Base-by-base conservation (phyloP, 768 basidiomycete genomes). In the Polyporus arcularius region DNA sequence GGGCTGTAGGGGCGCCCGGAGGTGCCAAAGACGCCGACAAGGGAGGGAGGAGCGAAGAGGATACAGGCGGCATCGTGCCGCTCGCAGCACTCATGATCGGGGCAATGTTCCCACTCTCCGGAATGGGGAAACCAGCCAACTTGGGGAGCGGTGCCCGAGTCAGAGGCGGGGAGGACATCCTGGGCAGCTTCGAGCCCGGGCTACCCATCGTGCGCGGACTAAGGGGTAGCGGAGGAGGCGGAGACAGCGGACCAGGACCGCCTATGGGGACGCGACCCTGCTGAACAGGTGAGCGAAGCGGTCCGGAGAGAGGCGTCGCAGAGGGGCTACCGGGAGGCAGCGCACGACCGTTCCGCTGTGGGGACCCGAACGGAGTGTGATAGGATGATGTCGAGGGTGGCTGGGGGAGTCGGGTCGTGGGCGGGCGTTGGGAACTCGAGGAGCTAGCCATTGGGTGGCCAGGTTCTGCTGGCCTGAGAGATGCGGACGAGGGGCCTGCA, bases 401-500 rank as follows among this genome's bases (percentile, higher is more conserved):
- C 10, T 12, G 58, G 57, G 2, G 63, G 28, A 32, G 55, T 41
- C 32, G 54, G 53, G 26, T 62, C 38, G 39, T 38, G 1, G 62
- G 31, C 4, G 59, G 61, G 11, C 64, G 67, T 50, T 63, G 66
- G 5, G 46, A 18, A 14, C 53, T 48, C 32, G 53, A 5, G 31
- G 62, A 32, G 35, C 41, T 21, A 40, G 32, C n/a, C 47, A 38
- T 30, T 12, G 56, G 52, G 14, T 57, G 54, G 15, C 63, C 57
- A 3, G 60, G 41, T 8, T 38, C 18, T 6, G 63, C 30, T 7
- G 55, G 60, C 4, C 58, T 61, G 11, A 57, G 55, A 9, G 69
- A 63, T 3, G 63, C 48, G 21, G 68, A 65, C 6, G 64, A 65
- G 4, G 70, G 67, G 0, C 68, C 61, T 9, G 61, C 58, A 4